Base-by-base conservation (phyloP, 2,329 filamentous ascomycete genomes). In the Aspergillus carbonarius region DNA sequence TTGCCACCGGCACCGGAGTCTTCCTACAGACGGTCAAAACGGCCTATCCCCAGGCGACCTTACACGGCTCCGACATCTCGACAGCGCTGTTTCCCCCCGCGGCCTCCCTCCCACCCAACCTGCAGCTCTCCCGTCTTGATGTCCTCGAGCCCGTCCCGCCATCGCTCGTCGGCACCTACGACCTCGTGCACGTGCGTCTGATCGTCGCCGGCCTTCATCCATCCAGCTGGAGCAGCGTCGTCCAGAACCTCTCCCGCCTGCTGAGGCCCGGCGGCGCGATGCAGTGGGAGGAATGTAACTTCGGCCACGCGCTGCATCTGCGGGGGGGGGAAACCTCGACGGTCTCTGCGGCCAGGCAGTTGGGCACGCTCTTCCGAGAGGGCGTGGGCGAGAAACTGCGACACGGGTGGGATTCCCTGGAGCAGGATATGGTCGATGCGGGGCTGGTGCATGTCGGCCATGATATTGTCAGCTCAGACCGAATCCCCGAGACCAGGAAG, bases 251-350 rank as follows among this genome's bases (percentile, higher is more conserved):
- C 13, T 18, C 40, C 7, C 37, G 25, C 12, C 59, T 63, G 1
- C 35, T 63, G n/a, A 61, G 57, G 30, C 61, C 61, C 5, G 61
- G 61, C 0, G 56, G 61, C 18, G 61, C 53, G 7, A 39, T 63
- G 17, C 61, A 63, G 27, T 63, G 61, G 61, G 55, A 54, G 42
- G 61, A 63, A 30, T 63, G 61, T n/a, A 42, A 63, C 27, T 61
- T 61, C n/a, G 34, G 35, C 3, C 23, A 25, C 13, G 59, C 58
- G 25, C 37, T 32, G 32, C 49, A 47, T 15, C 10, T 47, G 17
- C 17, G 44, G n/a, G 17, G 20, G 12, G 44, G 20, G 1, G 40
- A 10, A 46, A 25, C 13, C 12, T 18, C 18, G 12, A 47, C 44
- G 6, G 6, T 5, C 23, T 23, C 44, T 23, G 44, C 44, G 13